These are phyloP conservation scores for Phytophthora litchii DNA, from an alignment of 352 stramenopile species.

Conservation along the genomic window DNA sequence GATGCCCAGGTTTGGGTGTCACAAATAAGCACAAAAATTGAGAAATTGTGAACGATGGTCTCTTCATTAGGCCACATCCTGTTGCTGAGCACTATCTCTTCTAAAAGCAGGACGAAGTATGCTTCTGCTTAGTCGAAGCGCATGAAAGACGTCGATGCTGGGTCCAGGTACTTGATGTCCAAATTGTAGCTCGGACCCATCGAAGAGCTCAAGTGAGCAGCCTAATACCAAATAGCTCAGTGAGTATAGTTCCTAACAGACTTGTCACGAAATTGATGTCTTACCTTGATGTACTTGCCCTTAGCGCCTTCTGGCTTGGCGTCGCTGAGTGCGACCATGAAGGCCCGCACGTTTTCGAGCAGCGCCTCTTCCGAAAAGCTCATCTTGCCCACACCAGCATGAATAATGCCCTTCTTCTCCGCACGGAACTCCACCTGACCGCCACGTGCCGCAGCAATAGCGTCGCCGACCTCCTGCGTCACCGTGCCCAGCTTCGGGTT, in stretches of 20 bases:
- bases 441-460: conserved; percentile 79
- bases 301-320: conserved; percentile 93
- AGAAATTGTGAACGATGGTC: conserved; percentile 18
- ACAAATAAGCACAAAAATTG: conserved; percentile 20
- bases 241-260: conserved; percentile 8
- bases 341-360: conserved; percentile 92
- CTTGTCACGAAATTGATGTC: background rate
- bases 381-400: conserved; percentile 89
- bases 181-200: conserved; percentile 84
- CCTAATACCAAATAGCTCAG: conserved; percentile 27
- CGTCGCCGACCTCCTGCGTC: conserved; percentile 88
- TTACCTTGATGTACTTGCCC: conserved; percentile 93
- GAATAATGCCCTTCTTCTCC: conserved; percentile 91
- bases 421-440: conserved; percentile 90
- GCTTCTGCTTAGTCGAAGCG: conserved; percentile 71
- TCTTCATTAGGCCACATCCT: conserved; percentile 21
- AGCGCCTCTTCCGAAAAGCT: conserved; percentile 90
- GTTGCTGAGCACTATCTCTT: conserved; percentile 32
- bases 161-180: conserved; percentile 87
- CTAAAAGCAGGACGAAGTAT: conserved; percentile 20
- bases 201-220: conserved; percentile 84
- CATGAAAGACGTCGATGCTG: conserved; percentile 85
- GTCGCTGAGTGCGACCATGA: conserved; percentile 92
- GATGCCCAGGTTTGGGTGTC: background rate
- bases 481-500: conserved; percentile 98